Evolutionary conservation across 2,329 filamentous ascomycete species (phyloP).

Genomic region (Parastagonospora avenae): DNA sequence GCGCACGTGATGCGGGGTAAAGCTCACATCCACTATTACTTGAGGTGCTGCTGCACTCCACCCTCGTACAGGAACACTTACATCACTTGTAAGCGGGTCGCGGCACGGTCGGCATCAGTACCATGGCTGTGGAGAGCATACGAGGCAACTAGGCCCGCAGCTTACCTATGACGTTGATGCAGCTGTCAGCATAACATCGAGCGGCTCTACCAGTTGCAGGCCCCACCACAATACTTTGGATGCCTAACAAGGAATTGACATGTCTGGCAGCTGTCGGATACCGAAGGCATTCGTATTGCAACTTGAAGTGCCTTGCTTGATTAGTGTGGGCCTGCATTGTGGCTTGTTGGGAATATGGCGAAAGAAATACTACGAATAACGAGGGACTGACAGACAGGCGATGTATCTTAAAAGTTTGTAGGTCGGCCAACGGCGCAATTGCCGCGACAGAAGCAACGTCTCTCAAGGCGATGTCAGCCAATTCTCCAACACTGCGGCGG

Average conservation of each 20-base stretch:
- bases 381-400: background rate
- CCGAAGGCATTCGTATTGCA: background rate
- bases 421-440: background rate
- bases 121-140: background rate
- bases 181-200: background rate
- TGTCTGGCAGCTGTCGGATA: background rate
- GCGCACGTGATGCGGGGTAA: no score
- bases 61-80: no score
- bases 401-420: background rate
- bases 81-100: background rate
- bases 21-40: no score
- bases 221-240: background rate
- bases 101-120: background rate
- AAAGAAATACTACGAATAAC: background rate
- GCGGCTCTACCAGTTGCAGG: background rate
- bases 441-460: background rate
- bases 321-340: background rate
- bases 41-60: no score
- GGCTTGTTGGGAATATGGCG: background rate
- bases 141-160: background rate
- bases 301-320: background rate
- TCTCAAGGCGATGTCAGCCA: background rate
- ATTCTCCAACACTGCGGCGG: background rate
- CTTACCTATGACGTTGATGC: background rate
- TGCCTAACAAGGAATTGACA: background rate